A percentile compares a stretch with the other conserved stretches of the same genome.
phyloP scores from a whole-genome alignment of 2,329 filamentous ascomycete genomes.

The Lachnellula arida region DNA sequence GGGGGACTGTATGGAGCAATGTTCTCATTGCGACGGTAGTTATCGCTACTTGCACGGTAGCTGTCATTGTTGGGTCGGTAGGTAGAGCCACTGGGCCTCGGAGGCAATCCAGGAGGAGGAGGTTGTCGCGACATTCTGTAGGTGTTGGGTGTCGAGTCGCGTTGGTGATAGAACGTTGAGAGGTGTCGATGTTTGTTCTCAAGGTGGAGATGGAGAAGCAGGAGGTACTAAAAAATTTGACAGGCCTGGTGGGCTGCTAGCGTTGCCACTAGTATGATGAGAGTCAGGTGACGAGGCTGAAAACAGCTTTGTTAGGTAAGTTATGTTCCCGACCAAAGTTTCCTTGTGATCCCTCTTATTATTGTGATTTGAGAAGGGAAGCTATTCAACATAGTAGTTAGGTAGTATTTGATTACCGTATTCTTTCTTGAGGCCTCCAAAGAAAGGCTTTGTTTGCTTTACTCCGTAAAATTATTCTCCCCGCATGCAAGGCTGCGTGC shows the following conservation, averaged over 20 bases:
- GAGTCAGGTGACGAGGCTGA: slow-evolving; percentile 1
- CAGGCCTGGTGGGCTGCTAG: too few species aligned
- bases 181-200: not conserved
- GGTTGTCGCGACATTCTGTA: slow-evolving; percentile 28
- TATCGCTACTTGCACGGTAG: not conserved
- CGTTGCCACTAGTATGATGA: not conserved
- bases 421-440: too few species aligned
- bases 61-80: not conserved
- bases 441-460: not conserved
- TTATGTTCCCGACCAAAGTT: too few species aligned
- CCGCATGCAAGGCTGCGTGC: not conserved
- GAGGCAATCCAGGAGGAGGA: slow-evolving; percentile 26
- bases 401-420: too few species aligned
- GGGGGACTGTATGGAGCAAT: not conserved
- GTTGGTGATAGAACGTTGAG: not conserved
- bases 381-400: too few species aligned
- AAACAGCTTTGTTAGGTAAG: not conserved
- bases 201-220: not conserved
- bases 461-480: not conserved
- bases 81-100: slow-evolving; percentile 7
- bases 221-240: not conserved
- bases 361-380: too few species aligned
- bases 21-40: slow-evolving; percentile 4
- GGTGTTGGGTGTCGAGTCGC: slow-evolving; percentile 1
- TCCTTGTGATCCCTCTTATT: too few species aligned